Evolutionary conservation across 2,329 filamentous ascomycete species (phyloP), one percentile per base, ranked within the genome.

Genomic region (Bisporella sp.): DNA sequence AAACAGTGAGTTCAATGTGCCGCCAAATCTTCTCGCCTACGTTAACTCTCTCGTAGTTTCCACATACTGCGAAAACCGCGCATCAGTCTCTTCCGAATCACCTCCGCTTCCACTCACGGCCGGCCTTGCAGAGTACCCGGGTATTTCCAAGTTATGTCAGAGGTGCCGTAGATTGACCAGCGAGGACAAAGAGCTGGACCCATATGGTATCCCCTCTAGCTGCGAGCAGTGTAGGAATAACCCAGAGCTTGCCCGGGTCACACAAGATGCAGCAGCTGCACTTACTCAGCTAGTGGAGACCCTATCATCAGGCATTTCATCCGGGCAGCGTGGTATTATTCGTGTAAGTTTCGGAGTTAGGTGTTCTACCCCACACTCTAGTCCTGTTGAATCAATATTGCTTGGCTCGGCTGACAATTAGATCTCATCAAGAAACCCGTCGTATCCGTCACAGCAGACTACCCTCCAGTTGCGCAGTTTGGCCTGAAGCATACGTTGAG

Each of bases 261-360:
- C 57, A 31, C 51, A 59, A 49, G 57, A 55, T 48, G 52, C 58
- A 57, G 59, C 56, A 58, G 49, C 51, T 33, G 56, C 50, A 56
- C 60, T 63, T 54, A 63, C 54, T 59, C 50, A 63, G 52, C 56
- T 63, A 37, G 57, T 53, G 54, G 54, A 56, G 13, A 63, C 59
- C 13, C 61, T 64, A 48, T 45, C 51, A 56, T 58, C 52, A 50
- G 58, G 59, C 45, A 57, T 60, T 51, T 54, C 57, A 39, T 55
- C 58, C 51, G 57, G 58, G 13, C 53, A 57, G 40, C 58, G 55
- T 49, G 54, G 49, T 53, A 49, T 53, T 45, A 57, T 52, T 56
- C 52, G 53, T 54, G 62, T 64, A 52, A 61, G 60, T 62, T 39
- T 37, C 35, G n/a, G 21, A 21, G 21, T 21, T 21, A 21, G 21